These are phyloP conservation scores for Arabidopsis lyrata DNA, from an alignment of 441 rosid species.

Conservation along the genomic window DNA sequence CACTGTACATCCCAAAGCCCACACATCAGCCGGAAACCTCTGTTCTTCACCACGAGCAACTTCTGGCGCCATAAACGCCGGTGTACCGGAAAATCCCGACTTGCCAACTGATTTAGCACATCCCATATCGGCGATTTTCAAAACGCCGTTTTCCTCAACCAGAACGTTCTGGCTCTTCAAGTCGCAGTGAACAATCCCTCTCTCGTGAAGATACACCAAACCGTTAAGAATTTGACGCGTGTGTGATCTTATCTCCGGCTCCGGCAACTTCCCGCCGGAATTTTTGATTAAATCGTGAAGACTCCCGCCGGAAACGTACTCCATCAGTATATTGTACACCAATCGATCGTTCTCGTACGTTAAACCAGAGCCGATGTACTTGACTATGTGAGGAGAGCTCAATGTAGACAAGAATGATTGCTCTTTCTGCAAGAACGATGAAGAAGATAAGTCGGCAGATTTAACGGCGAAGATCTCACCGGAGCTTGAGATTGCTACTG, in stretches of 20 bases:
- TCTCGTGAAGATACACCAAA: constrained; percentile 62
- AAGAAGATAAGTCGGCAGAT: constrained; percentile 63
- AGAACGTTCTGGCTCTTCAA: constrained; percentile 58
- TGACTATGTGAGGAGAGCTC: constrained; percentile 64
- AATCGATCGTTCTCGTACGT: constrained; percentile 46
- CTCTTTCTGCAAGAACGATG: constrained; percentile 66
- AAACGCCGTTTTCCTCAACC: constrained; percentile 45
- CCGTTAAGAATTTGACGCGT: constrained; percentile 60
- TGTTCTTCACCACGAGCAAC: constrained; percentile 82
- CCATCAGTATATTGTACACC: constrained; percentile 74
- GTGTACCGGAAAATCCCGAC: constrained; percentile 74
- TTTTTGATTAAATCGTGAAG: constrained; percentile 61
- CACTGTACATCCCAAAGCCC: constrained; percentile 84
- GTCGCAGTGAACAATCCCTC: constrained; percentile 76
- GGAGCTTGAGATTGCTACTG: constrained; percentile 63
- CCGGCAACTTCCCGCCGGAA: constrained; percentile 64
- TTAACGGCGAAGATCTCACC: constrained; percentile 74
- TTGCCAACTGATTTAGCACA: constrained; percentile 55
- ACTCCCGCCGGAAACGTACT: constrained; percentile 71
- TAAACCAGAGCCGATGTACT: constrained; percentile 59
- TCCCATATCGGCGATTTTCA: constrained; percentile 76
- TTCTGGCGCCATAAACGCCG: constrained; percentile 95
- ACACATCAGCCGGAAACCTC: constrained; percentile 72
- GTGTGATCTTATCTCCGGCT: constrained; percentile 54
- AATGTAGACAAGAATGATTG: constrained; percentile 57